Evolutionary conservation across 1,139 yeast species (phyloP), one percentile per base, ranked within the genome.

Genomic region (Yamadazyma mexicana): DNA sequence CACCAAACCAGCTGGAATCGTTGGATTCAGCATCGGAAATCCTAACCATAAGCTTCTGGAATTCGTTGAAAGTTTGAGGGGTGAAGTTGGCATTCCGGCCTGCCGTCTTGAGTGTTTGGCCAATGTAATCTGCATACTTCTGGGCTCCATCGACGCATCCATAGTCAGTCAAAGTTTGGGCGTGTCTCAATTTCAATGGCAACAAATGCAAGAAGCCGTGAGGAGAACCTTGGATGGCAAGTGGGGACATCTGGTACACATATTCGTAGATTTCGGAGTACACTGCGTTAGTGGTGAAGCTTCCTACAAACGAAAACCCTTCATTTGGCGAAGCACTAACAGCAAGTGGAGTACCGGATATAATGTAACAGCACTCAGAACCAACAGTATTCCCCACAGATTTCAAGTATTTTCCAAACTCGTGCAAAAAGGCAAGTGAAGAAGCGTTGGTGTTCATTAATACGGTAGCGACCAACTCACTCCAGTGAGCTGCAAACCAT

Each of bases 251-350:
- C 27, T 62, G 58, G 34, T 77, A 54, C 12, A 75, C 57, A 50
- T 72, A 83, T 54, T 87, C 96, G 56, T 85, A 87, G 9, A 87
- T 66, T 58, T 91, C 96, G 15, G 83, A 75, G 52, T 83, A 73
- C 35, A 82, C 56, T 31, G 52, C 44, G 20, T 46, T 39, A n/a
- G 46, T 37, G 2, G 58, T 54, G 49, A 43, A 42, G 24, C 61
- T 42, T 16, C 64, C 66, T 35, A 65, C 48, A 35, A 59, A 66
- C 4, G 55, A 40, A 2, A 55, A 53, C 0, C 62, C 65, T 24
- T 51, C 55, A 10, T 44, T 40, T 5, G 61, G 55, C 3, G 51
- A 33, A 1, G 62, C n/a, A 38, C 61, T 50, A 5, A 55, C 47
- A 1, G 73, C 55, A 31, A 78, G 54, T 6, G 81, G 77, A 23